Evolutionary conservation across 2,329 filamentous ascomycete species (phyloP).

Genomic region (Bipolaris cookei): DNA sequence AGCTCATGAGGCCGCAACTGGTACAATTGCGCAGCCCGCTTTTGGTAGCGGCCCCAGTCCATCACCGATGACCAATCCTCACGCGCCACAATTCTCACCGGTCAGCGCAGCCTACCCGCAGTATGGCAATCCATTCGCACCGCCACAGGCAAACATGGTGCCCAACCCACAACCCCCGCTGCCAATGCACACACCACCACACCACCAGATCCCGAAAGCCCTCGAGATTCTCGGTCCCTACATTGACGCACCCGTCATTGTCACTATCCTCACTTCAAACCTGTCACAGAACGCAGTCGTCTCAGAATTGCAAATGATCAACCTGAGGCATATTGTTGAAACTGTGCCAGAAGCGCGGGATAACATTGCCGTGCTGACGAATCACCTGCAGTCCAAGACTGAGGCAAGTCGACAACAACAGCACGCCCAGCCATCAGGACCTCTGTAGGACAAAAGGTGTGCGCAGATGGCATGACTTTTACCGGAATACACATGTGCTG

Average conservation of each 20-base stretch:
- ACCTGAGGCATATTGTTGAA: conserved; percentile 72
- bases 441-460: conserved; percentile 3
- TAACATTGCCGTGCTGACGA: conserved; percentile 53
- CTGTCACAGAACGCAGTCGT: conserved; percentile 43
- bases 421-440: conserved; percentile 7
- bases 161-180: conserved; percentile 18
- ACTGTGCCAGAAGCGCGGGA: conserved; percentile 69
- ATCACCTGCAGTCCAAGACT: conserved; percentile 29
- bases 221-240: conserved; percentile 53
- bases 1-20: conserved; percentile 20
- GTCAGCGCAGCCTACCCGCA: conserved; percentile 37
- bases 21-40: conserved; percentile 26
- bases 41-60: conserved; percentile 35
- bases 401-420: conserved; percentile 13
- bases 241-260: conserved; percentile 52
- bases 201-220: conserved; percentile 47
- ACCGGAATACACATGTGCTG: background rate
- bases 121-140: conserved; percentile 32
- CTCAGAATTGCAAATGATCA: conserved; percentile 67
- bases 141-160: conserved; percentile 17
- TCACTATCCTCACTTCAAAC: conserved; percentile 44
- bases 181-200: conserved; percentile 23
- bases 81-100: conserved; percentile 45
- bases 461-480: background rate
- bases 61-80: conserved; percentile 40